Evolutionary conservation across 305 asterid species (phyloP), one percentile per base, ranked within the genome.

Genomic region (Caryopteris hybrid): DNA sequence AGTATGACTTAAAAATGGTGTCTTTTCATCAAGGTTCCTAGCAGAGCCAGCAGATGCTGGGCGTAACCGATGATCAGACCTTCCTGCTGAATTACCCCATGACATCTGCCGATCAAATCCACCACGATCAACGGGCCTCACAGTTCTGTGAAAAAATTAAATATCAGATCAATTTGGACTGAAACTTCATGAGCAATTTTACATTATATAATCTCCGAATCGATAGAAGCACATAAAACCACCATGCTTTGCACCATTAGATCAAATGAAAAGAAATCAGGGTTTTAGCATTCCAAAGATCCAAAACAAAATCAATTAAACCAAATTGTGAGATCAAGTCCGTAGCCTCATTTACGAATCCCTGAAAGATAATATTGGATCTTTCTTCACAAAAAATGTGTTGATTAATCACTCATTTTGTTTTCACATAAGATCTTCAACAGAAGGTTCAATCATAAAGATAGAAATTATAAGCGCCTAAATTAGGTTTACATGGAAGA

Each of bases 1-100:
- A 54, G 66, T 81, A 36, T 84, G 84, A 74, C 36, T 84, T 46
- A 85, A 67, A 73, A 92, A 88, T 16, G 86, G 88, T 14, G 84
- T 61, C 70, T 83, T 90, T 20, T 86, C 97, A 48, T 90, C 97
- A 53, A 84, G 85, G 77, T 72, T 88, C 74, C 86, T 82, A 3
- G 74, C 64, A 12, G 91, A 81, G 25, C 96, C 96, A 50, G 93
- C 92, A 68, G 97, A 92, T 20, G 90, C 92, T 0, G 98, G 97
- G 38, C 95, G 91, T 66, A 80, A 61, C 25, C 93, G 80, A 50
- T 84, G 84, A 65, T 88, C 96, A 2, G 88, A 34, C 78, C 88
- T 80, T 68, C 90, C 96, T 69, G 60, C 59, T 9, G 86, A 78
- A 74, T 76, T 88, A 47, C 95, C 92, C 96, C 93, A 85, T 10